These are phyloP conservation scores for Zygoascus bituminiphila DNA, from an alignment of 805 yeast genomes.

Conservation along the genomic window DNA sequence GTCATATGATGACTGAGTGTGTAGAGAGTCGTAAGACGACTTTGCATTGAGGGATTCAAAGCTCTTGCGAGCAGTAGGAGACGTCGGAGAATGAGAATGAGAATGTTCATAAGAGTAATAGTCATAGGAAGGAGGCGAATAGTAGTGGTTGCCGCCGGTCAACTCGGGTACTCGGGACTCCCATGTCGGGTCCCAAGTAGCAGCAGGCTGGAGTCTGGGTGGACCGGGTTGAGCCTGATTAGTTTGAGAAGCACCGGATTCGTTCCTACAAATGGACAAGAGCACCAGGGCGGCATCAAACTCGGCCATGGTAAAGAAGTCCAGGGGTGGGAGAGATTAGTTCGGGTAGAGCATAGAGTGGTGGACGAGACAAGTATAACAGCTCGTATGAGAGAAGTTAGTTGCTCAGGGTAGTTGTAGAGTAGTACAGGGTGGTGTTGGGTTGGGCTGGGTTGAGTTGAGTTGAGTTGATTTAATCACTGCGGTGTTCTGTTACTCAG, in stretches of 20 bases:
- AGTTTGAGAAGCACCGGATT: neutral
- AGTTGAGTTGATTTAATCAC: too few species aligned
- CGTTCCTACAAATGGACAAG: conserved; percentile 12
- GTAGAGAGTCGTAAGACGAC: neutral
- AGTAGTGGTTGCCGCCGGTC: neutral
- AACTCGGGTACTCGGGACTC: neutral
- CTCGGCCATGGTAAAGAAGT: conserved; percentile 14
- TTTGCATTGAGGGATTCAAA: neutral
- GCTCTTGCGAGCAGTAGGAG: neutral
- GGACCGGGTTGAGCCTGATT: neutral
- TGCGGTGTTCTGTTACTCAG: too few species aligned
- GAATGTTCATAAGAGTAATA: neutral
- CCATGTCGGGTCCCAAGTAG: neutral
- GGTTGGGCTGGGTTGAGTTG: too few species aligned
- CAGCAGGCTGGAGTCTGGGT: neutral
- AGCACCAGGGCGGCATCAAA: conserved; percentile 20
- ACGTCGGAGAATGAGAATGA: neutral
- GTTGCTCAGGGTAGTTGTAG: too few species aligned
- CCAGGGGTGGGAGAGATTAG: too few species aligned
- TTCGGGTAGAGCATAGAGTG: too few species aligned
- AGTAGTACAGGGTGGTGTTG: too few species aligned
- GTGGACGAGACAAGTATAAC: too few species aligned
- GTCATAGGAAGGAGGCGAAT: neutral
- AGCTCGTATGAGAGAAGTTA: too few species aligned
- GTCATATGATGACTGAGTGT: neutral